Conservation (phyloP, 1,284 basidiomycete species). For the Schizophyllum amplum region DNA sequence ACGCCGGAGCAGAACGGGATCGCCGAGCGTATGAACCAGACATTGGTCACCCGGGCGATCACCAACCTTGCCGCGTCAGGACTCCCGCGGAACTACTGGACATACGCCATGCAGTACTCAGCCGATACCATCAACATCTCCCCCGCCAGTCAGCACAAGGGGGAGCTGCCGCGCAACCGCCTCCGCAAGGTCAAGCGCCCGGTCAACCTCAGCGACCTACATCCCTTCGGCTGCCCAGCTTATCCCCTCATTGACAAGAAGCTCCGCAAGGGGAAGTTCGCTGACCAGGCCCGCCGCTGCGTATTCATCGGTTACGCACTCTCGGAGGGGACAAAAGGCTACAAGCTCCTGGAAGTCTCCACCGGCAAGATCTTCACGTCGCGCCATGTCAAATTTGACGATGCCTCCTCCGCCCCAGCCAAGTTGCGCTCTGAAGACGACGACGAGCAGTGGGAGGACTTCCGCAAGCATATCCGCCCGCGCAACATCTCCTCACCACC, state of each 20-base stretch:
- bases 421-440: not conserved
- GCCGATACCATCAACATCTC: conserved; percentile 13
- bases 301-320: conserved; percentile 4
- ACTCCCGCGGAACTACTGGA: conserved; percentile 20
- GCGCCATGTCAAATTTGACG: conserved; percentile 17
- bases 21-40: conserved; percentile 24
- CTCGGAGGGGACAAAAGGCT: conserved; percentile 3
- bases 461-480: not conserved
- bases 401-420: conserved; percentile 3
- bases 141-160: conserved; percentile 8
- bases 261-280: conserved; percentile 4
- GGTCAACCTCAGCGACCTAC: conserved; percentile 1
- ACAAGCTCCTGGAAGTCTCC: conserved; percentile 12
- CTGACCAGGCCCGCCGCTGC: not conserved
- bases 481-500: not conserved
- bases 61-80: conserved; percentile 18
- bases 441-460: conserved; percentile 5
- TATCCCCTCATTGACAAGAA: conserved; percentile 6
- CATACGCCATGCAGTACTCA: conserved; percentile 13
- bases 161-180: conserved; percentile 5
- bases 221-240: conserved; percentile 5
- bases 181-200: conserved; percentile 3
- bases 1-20: conserved; percentile 24
- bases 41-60: conserved; percentile 14
- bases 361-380: conserved; percentile 11